Percentiles rank a stretch among this genome's conserved stretches.
Evolutionary conservation across 148 eudicot genomes (phyloP).

Genomic region (Rhododendron vialii): DNA sequence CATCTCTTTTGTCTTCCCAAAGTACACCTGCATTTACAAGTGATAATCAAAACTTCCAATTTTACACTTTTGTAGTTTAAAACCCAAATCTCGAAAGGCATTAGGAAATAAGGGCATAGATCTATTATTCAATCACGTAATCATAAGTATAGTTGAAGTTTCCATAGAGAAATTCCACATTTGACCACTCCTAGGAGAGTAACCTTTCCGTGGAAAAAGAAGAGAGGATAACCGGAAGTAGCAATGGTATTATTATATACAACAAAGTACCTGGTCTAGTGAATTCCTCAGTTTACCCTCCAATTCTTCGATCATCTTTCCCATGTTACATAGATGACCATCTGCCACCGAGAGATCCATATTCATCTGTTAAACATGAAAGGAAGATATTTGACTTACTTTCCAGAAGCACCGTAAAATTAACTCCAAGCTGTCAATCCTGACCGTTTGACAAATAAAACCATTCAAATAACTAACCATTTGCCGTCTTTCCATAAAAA

Average conservation of each 20-base stretch:
- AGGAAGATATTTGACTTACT: neutral
- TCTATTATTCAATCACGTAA: neutral
- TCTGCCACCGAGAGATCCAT: constrained; percentile 80
- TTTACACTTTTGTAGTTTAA: neutral
- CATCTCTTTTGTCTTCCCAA: constrained; percentile 99
- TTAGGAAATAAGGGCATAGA: neutral
- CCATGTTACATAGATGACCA: constrained; percentile 97
- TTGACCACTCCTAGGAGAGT: neutral
- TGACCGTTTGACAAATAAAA: neutral
- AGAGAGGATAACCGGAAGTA: neutral
- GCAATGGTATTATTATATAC: neutral
- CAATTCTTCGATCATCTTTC: constrained; percentile 97
- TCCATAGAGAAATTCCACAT: neutral
- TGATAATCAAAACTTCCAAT: neutral
- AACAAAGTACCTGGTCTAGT: constrained; percentile 73
- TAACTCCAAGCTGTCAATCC: neutral
- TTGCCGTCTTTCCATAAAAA: neutral
- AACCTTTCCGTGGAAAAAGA: no score
- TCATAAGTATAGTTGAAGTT: neutral
- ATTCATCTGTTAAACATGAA: constrained; percentile 54
- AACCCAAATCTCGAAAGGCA: neutral
- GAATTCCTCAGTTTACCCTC: constrained; percentile 92
- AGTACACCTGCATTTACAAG: constrained; percentile 65
- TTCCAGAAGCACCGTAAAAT: neutral
- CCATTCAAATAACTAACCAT: neutral